Conservation (phyloP, 2,329 filamentous ascomycete species). For the Plectosphaerella cucumerina region DNA sequence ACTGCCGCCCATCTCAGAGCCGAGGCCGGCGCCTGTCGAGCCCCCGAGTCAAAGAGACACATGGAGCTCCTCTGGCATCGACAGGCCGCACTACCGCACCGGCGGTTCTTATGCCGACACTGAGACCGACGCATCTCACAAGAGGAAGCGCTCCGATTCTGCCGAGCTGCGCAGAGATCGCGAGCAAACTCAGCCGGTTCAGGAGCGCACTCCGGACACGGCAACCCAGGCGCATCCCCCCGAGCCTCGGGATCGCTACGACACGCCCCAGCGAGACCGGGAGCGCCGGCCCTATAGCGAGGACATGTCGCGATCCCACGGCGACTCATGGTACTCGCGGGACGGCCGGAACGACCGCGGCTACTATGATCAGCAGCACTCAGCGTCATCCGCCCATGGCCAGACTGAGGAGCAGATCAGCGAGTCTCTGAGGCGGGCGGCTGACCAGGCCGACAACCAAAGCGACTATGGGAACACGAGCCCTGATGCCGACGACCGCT, state of each 20-base stretch:
- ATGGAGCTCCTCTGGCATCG: conserved; percentile 35
- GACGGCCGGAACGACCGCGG: conserved; percentile 43
- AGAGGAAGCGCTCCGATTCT: conserved; percentile 68
- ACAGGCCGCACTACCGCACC: conserved; percentile 34
- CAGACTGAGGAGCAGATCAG: conserved; percentile 47
- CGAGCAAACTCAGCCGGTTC: conserved; percentile 13
- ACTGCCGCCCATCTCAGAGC: conserved; percentile 2
- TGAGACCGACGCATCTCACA: conserved; percentile 48
- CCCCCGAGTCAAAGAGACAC: conserved; percentile 30
- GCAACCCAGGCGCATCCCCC: conserved; percentile 22
- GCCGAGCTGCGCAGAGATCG: conserved; percentile 41
- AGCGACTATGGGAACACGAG: conserved; percentile 49
- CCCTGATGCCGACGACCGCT: conserved; percentile 42
- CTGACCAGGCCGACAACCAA: conserved; percentile 37
- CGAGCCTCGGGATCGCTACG: conserved; percentile 38
- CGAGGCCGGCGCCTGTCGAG: conserved; percentile 21
- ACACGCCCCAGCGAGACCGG: conserved; percentile 40
- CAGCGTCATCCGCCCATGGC: conserved; percentile 37
- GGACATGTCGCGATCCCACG: conserved; percentile 32
- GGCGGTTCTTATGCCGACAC: conserved; percentile 24
- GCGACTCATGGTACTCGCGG: conserved; percentile 45
- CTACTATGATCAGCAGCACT: conserved; percentile 43
- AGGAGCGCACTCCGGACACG: conserved; percentile 29
- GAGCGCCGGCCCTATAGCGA: conserved; percentile 44
- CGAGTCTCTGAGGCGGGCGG: conserved; percentile 39